These are phyloP conservation scores for Fragaria vesca DNA, from an alignment of 306 rosid genomes.

Conservation along the genomic window DNA sequence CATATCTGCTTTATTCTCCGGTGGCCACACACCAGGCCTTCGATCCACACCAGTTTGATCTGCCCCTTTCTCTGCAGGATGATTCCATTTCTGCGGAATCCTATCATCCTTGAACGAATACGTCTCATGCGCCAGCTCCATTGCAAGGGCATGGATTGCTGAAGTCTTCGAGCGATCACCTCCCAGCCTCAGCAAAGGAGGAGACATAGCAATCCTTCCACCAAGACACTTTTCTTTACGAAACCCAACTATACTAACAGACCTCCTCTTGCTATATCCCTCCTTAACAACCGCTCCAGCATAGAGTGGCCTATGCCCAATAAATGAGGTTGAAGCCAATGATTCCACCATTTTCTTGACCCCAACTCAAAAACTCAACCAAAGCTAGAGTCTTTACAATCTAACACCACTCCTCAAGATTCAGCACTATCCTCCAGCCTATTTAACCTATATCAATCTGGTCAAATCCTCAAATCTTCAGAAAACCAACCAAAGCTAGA, in stretches of 20 bases:
- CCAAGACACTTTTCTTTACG: constrained; percentile 43
- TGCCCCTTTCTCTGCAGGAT: constrained; percentile 49
- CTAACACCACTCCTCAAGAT: constrained; percentile 5
- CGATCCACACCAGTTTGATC: constrained; percentile 54
- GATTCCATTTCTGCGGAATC: constrained; percentile 54
- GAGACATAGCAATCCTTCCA: constrained; percentile 44
- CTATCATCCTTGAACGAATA: constrained; percentile 66
- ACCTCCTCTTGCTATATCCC: constrained; percentile 48
- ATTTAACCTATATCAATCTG: neutral
- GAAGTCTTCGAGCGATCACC: constrained; percentile 28
- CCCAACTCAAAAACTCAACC: constrained; percentile 10
- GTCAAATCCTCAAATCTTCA: too few relatives aligned
- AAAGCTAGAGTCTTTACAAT: constrained; percentile 20
- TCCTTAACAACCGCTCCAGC: constrained; percentile 50
- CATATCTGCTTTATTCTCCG: constrained; percentile 76
- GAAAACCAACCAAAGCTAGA: constrained; percentile 29
- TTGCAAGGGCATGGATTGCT: constrained; percentile 59
- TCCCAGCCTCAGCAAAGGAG: constrained; percentile 42
- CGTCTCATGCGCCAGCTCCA: constrained; percentile 76
- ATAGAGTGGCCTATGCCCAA: constrained; percentile 61
- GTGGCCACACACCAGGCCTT: constrained; percentile 84
- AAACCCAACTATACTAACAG: constrained; percentile 33
- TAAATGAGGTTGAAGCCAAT: constrained; percentile 73
- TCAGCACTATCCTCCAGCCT: neutral
- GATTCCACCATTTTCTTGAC: constrained; percentile 65